phyloP scores from a whole-genome alignment of 2,329 filamentous ascomycete genomes.

The Xylaria sp. region DNA sequence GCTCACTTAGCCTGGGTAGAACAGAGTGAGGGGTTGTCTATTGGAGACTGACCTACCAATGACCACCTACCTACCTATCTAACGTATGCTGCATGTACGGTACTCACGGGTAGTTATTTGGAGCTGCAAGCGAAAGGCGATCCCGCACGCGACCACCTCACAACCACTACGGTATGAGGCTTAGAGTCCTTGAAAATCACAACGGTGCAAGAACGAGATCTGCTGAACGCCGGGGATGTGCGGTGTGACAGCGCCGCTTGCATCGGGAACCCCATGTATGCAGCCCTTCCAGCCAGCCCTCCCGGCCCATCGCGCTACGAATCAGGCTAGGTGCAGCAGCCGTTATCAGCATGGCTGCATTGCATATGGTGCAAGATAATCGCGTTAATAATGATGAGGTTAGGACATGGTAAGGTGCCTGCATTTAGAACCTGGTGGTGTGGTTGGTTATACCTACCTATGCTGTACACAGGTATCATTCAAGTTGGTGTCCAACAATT shows the following conservation, averaged over 20 bases:
- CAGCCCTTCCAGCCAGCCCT: conserved; percentile 24
- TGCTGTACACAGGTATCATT: background rate
- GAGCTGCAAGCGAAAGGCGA: background rate
- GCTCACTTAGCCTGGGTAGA: background rate
- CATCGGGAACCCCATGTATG: conserved; percentile 22
- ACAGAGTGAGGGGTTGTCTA: background rate
- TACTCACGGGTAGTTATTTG: background rate
- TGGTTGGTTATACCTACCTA: background rate
- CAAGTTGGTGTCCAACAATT: background rate
- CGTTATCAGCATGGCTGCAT: conserved; percentile 33
- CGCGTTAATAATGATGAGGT: conserved; percentile 8
- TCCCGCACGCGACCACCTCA: conserved; percentile 4
- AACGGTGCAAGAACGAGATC: background rate
- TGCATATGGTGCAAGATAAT: background rate
- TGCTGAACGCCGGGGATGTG: conserved; percentile 9
- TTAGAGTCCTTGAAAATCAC: background rate
- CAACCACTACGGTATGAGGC: background rate
- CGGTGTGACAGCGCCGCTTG: conserved; percentile 29
- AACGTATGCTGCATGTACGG: background rate
- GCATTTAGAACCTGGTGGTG: background rate
- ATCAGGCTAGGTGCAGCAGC: conserved; percentile 27
- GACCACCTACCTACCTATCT: background rate
- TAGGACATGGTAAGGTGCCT: background rate
- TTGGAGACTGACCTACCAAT: background rate
- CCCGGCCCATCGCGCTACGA: background rate